Evolutionary conservation across 306 rosid genomes (phyloP).

Genomic region (Prunus armeniaca): DNA sequence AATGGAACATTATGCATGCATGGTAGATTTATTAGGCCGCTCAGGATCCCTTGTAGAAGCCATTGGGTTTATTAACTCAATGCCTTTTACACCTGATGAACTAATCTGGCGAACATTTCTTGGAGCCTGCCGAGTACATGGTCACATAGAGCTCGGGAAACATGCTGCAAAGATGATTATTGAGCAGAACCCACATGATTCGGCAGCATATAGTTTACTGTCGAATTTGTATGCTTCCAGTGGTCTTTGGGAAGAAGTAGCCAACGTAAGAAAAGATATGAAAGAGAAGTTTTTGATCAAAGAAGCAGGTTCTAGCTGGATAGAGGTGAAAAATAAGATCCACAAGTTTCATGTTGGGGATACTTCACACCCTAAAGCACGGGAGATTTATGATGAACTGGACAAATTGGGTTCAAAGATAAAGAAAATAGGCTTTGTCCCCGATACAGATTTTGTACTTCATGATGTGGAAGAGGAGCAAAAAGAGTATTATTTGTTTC

Average conservation of each 20-base stretch:
- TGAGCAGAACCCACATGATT: constrained; percentile 19
- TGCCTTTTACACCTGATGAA: constrained; percentile 35
- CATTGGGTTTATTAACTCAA: constrained; percentile 23
- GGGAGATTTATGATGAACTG: constrained; percentile 24
- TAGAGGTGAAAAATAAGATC: constrained; percentile 17
- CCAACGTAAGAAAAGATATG: constrained; percentile 22
- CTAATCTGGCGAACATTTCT: constrained; percentile 37
- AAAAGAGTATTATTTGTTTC: constrained; percentile 20
- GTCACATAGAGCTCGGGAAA: constrained; percentile 22
- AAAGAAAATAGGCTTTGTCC: constrained; percentile 20
- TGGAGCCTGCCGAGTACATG: constrained; percentile 24
- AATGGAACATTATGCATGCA: constrained; percentile 42
- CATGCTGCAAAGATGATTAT: constrained; percentile 23
- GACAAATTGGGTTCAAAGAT: constrained; percentile 8
- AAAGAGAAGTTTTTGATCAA: constrained; percentile 19
- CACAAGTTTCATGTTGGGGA: constrained; percentile 30
- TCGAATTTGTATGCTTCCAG: constrained; percentile 23
- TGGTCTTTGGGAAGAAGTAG: constrained; percentile 24
- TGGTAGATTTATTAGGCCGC: constrained; percentile 35
- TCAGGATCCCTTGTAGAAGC: constrained; percentile 31
- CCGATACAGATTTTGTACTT: constrained; percentile 25
- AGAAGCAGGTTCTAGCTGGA: constrained; percentile 29
- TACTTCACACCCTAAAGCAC: constrained; percentile 16
- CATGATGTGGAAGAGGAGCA: constrained; percentile 21
- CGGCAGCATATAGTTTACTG: constrained; percentile 22